Evolutionary conservation across 2,329 filamentous ascomycete species (phyloP).

Genomic region (Penicillium aurantiogriseum): DNA sequence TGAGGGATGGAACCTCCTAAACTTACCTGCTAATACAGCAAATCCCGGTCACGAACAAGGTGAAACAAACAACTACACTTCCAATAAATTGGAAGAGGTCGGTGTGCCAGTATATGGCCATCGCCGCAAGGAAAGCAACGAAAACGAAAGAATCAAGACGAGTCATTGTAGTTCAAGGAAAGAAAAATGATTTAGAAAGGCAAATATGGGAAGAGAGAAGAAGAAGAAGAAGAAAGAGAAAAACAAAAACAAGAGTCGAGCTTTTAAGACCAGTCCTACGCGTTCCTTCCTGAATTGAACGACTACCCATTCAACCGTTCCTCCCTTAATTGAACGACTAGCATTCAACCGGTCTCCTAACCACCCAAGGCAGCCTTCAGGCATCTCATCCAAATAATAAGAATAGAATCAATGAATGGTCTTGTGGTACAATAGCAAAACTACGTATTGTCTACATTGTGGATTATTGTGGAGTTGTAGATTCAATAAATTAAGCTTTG

Average conservation of each 20-base stretch:
- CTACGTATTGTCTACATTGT: background rate
- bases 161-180: background rate
- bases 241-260: background rate
- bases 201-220: background rate
- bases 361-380: background rate
- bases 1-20: background rate
- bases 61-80: background rate
- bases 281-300: background rate
- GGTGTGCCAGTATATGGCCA: too few species aligned
- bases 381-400: background rate
- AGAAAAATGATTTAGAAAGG: background rate
- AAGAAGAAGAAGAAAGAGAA: background rate
- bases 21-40: background rate
- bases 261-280: background rate
- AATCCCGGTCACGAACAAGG: background rate
- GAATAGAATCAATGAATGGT: background rate
- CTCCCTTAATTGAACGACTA: background rate
- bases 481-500: slow-evolving; percentile 7
- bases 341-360: background rate
- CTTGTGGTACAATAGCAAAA: background rate
- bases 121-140: background rate
- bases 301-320: background rate
- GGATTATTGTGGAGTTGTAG: background rate
- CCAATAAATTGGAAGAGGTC: background rate
- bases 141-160: background rate